phyloP scores from a whole-genome alignment of 2,329 filamentous ascomycete species.

The Alternaria dauci region DNA sequence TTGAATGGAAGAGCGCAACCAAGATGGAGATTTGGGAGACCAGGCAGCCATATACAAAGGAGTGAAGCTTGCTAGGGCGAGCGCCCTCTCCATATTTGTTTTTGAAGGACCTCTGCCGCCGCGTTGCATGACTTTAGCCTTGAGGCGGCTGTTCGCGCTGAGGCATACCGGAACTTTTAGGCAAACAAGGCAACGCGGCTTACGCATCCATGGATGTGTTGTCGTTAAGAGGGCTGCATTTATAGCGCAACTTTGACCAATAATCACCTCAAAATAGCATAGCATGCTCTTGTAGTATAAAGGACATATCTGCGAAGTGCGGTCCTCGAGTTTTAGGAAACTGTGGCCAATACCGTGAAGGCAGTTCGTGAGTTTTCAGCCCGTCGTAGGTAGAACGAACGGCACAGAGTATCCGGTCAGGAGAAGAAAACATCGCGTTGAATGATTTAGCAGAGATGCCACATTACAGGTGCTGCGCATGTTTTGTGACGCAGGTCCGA shows the following conservation, averaged over 20 bases:
- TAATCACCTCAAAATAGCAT: not conserved
- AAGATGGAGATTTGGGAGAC: not conserved
- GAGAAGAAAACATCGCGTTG: not conserved
- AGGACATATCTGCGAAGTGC: not conserved
- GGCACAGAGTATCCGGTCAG: not conserved
- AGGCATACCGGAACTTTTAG: slow-evolving; percentile 17
- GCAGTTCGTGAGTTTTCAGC: no score
- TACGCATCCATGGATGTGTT: slow-evolving; percentile 3
- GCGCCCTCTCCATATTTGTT: not conserved
- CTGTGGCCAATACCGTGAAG: not conserved
- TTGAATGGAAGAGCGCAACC: not conserved
- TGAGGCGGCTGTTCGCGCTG: slow-evolving; percentile 13
- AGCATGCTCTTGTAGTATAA: not conserved
- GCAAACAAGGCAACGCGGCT: slow-evolving; percentile 33
- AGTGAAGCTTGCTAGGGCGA: slow-evolving; percentile 2
- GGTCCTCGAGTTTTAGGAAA: not conserved
- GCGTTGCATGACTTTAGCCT: slow-evolving; percentile 18
- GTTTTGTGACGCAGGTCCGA: not conserved
- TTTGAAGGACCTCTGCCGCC: slow-evolving; percentile 17
- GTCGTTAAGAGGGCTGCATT: not conserved
- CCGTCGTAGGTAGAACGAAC: not conserved
- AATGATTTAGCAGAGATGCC: not conserved
- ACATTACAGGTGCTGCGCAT: not conserved
- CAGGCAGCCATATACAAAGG: slow-evolving; percentile 16
- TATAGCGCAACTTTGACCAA: not conserved